Percentiles rank a stretch among this genome's conserved stretches.
These are phyloP conservation scores for Penicillium atrosanguineum DNA, from an alignment of 495 filamentous ascomycete genomes.

Conservation along the genomic window DNA sequence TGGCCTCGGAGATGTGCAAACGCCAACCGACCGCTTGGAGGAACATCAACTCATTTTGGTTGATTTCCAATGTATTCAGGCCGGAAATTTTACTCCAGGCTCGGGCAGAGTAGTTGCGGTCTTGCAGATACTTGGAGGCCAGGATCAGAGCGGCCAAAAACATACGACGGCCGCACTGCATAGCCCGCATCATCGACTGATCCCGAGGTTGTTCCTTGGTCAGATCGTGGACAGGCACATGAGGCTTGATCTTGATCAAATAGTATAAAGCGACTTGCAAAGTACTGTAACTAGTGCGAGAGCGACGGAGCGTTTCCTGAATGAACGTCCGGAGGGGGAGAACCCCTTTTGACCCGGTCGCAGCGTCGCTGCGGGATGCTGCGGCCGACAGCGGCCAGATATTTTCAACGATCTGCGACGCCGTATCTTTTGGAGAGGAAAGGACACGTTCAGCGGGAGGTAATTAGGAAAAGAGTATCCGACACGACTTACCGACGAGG, in stretches of 20 bases:
- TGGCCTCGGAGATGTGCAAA: constrained; percentile 83
- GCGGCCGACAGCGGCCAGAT: constrained; percentile 80
- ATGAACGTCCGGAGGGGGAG: constrained; percentile 93
- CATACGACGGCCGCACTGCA: constrained; percentile 97
- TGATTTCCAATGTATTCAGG: constrained; percentile 85
- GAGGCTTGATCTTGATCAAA: constrained; percentile 86
- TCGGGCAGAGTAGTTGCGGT: constrained; percentile 93
- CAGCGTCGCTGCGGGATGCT: constrained; percentile 45
- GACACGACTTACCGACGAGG: constrained; percentile 86
- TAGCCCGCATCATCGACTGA: constrained; percentile 67
- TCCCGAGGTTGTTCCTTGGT: constrained; percentile 85
- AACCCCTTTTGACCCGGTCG: constrained; percentile 60
- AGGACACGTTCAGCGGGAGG: constrained; percentile 17
- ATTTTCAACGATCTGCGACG: constrained; percentile 93
- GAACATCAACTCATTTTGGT: constrained; percentile 94
- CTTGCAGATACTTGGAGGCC: constrained; percentile 95
- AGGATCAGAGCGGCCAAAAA: constrained; percentile 91
- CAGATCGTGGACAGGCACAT: constrained; percentile 79
- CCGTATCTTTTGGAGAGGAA: constrained; percentile 69
- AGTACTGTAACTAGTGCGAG: constrained; percentile 94
- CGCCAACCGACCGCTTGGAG: constrained; percentile 88
- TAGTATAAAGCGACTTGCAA: constrained; percentile 97
- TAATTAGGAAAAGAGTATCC: constrained; percentile 1
- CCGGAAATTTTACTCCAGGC: constrained; percentile 99
- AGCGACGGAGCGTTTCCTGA: constrained; percentile 92